Base-by-base conservation (phyloP, 352 stramenopile genomes). In the Pythium grandisporangium region DNA sequence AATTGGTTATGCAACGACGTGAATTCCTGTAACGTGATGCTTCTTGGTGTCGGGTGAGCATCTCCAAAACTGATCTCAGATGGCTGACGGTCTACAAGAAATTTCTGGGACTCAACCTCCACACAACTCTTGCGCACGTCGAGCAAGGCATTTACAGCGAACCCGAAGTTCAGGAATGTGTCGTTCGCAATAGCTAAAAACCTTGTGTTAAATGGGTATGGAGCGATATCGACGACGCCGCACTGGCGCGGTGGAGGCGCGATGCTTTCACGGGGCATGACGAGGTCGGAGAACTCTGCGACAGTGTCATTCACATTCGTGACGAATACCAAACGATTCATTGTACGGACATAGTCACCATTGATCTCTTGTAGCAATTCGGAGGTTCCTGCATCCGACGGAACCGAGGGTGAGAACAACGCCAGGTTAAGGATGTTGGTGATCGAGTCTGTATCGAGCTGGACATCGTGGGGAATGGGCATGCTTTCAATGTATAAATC, bases 261-360 rank as follows among this genome's bases (percentile, higher is more conserved):
- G 2, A 51, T 37, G 2, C 43, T 22, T 42, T 44, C 33, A 32
- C 62, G 35, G 1, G 73, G 68, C 6, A 89, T 40, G 23, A 47
- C 56, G 3, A 92, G 48, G 25, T 81, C 64, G 0, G 55, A 53
- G 37, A 87, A 84, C 30, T 85, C 76, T n/a, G 21, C 24, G 19
- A 54, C 42, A n/a, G 85, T 33, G 30, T 92, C 76, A 25, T 66
- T 48, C n/a, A 72, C 38, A 19, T 81, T 89, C 6, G 72, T 74
- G 33, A 88, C 74, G 17, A 97, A 87, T 6, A 97, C 73, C 14
- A 98, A 54, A 24, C 84, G 75, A 78, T 98, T 98, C 85, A 97
- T 96, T 19, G 85, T 84, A 24, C 86, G 70, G 63, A 93, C 88
- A 59, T 96, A 97, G 47, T 94, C 80, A 4, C 69, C 55, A 52